Evolutionary conservation across 2,329 filamentous ascomycete genomes (phyloP).

Genomic region (Penicillium sp.): DNA sequence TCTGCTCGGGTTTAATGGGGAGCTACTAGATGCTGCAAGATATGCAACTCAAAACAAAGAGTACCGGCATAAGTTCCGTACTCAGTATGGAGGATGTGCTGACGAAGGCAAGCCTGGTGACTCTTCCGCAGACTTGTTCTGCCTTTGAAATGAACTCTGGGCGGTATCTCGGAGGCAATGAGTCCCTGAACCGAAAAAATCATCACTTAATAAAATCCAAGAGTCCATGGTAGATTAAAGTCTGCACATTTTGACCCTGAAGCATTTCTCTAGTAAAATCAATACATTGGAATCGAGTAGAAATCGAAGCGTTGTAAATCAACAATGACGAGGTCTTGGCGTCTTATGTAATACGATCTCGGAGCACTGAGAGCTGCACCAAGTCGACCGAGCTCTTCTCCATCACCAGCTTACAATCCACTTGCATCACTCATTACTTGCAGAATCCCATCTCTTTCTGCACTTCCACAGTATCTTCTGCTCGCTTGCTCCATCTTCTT

Average conservation of each 20-base stretch:
- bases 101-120: slow-evolving; percentile 36
- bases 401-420: slow-evolving; percentile 31
- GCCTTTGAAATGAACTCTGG: slow-evolving; percentile 43
- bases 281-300: background rate
- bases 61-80: slow-evolving; percentile 63
- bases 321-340: slow-evolving; percentile 28
- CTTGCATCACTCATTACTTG: slow-evolving; percentile 21
- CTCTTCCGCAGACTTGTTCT: slow-evolving; percentile 66
- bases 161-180: background rate
- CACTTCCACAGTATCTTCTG: slow-evolving; percentile 10
- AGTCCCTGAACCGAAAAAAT: background rate
- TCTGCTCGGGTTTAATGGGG: slow-evolving; percentile 66
- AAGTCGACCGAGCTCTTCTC: slow-evolving; percentile 23
- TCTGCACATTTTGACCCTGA: too few relatives aligned
- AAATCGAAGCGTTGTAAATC: slow-evolving; percentile 4
- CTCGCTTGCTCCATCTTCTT: slow-evolving; percentile 2
- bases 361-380: slow-evolving; percentile 21
- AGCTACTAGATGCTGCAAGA: slow-evolving; percentile 37
- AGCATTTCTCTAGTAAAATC: too few relatives aligned
- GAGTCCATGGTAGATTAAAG: too few relatives aligned
- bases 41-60: slow-evolving; percentile 47
- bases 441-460: slow-evolving; percentile 18
- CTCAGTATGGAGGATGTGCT: slow-evolving; percentile 67
- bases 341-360: slow-evolving; percentile 21
- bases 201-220: too few relatives aligned